These are phyloP conservation scores for Leishmania aethiopica DNA, from an alignment of 208 protist genomes.

Conservation along the genomic window DNA sequence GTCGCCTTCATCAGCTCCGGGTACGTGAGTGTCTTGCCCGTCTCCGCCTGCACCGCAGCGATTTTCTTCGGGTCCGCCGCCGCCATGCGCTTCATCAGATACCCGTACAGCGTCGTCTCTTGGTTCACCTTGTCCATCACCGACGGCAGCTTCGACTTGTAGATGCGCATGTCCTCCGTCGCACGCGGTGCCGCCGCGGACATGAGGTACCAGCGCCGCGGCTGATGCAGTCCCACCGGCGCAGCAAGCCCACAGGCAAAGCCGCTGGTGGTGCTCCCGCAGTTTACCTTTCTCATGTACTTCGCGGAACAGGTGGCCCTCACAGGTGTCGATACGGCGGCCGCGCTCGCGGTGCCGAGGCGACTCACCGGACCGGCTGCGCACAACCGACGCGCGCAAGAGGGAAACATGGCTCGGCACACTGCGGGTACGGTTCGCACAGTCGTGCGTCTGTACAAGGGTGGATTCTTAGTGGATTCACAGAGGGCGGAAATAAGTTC, in stretches of 20 bases:
- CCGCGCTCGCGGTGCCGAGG: neutral
- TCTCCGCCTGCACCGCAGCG: conserved; percentile 40
- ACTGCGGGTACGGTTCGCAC: neutral
- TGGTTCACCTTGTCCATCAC: conserved; percentile 26
- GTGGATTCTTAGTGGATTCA: neutral
- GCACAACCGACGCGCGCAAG: neutral
- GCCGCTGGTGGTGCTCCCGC: neutral
- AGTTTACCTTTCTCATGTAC: neutral
- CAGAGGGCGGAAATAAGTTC: neutral
- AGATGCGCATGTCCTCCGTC: conserved; percentile 24
- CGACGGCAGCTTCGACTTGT: conserved; percentile 33
- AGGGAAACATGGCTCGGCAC: neutral
- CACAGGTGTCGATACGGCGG: too few species aligned
- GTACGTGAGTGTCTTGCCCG: conserved; percentile 28
- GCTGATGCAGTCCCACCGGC: conserved; percentile 1
- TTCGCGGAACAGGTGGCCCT: neutral
- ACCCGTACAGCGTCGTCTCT: conserved; percentile 32
- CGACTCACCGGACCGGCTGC: neutral
- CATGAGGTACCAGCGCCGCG: neutral
- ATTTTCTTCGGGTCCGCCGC: conserved; percentile 24
- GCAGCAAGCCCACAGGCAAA: neutral
- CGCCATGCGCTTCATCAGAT: conserved; percentile 33
- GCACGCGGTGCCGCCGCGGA: neutral
- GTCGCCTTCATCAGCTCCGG: conserved; percentile 31
- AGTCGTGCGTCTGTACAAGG: neutral